Conservation (phyloP, 2,329 filamentous ascomycete genomes). For the Colletotrichum tanaceti region DNA sequence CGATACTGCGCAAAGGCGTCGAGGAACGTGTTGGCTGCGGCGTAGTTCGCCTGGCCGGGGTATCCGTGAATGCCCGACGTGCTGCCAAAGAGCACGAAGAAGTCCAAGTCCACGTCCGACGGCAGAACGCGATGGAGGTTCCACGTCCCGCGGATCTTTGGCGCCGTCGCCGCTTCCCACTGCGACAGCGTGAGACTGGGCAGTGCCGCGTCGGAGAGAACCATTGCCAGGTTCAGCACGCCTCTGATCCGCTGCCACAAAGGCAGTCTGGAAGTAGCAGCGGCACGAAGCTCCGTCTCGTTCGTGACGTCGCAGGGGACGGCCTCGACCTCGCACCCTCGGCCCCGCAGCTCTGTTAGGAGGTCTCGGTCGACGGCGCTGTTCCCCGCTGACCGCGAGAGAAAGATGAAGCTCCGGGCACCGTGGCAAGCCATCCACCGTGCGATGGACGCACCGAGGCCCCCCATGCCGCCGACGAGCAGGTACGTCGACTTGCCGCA, state of each 20-base stretch:
- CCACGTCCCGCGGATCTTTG: constrained; percentile 57
- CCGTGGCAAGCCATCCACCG: constrained; percentile 48
- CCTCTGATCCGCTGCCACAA: not conserved
- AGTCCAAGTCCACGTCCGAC: constrained; percentile 48
- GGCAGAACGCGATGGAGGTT: constrained; percentile 52
- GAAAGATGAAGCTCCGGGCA: constrained; percentile 45
- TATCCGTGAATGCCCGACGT: constrained; percentile 50
- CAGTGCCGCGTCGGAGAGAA: constrained; percentile 41
- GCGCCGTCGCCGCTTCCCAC: constrained; percentile 50
- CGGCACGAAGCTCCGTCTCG: not conserved
- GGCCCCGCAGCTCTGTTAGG: not conserved
- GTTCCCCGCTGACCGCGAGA: constrained; percentile 44
- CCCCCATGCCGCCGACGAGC: constrained; percentile 49
- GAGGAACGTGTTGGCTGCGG: constrained; percentile 55
- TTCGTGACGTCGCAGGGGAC: constrained; percentile 3
- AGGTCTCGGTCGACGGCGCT: not conserved
- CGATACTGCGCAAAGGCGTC: constrained; percentile 54
- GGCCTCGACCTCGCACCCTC: not conserved
- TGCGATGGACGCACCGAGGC: constrained; percentile 46
- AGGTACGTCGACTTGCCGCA: constrained; percentile 20
- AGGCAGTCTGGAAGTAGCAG: not conserved
- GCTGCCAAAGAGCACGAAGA: constrained; percentile 54
- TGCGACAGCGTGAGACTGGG: constrained; percentile 50
- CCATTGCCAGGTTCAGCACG: constrained; percentile 26
- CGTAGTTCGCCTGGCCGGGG: constrained; percentile 54